A percentile compares a stretch with the other conserved stretches of the same genome.
Evolutionary conservation across 768 basidiomycete species (phyloP).

Genomic region (Hydnum rufescens): DNA sequence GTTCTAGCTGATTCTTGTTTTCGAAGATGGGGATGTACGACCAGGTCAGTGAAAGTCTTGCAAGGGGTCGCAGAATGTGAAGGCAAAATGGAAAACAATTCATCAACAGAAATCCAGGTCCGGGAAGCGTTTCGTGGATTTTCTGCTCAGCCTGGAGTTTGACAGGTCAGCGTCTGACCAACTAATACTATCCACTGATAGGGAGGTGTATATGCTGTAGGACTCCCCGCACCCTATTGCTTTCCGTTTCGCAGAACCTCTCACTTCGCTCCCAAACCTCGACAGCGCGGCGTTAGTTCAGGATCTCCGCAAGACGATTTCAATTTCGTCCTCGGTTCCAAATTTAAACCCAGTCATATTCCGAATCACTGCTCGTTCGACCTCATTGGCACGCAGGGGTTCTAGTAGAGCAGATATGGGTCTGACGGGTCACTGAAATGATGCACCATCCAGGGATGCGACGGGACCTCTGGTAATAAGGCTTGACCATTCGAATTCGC

Average conservation of each 20-base stretch:
- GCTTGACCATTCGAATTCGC: slow-evolving; percentile 79
- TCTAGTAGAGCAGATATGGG: slow-evolving; percentile 68
- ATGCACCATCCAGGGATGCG: slow-evolving; percentile 84
- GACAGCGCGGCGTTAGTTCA: slow-evolving; percentile 60
- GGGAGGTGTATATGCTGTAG: not conserved
- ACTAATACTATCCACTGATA: slow-evolving; percentile 6
- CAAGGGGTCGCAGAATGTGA: slow-evolving; percentile 31
- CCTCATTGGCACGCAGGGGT: slow-evolving; percentile 71
- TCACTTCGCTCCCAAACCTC: slow-evolving; percentile 48
- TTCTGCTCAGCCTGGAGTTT: slow-evolving; percentile 25
- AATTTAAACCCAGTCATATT: slow-evolving; percentile 97
- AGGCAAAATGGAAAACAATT: slow-evolving; percentile 38
- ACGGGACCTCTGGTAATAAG: slow-evolving; percentile 61
- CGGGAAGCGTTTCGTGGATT: slow-evolving; percentile 73
- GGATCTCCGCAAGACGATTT: slow-evolving; percentile 47
- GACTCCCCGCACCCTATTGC: slow-evolving; percentile 7
- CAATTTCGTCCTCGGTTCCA: slow-evolving; percentile 72
- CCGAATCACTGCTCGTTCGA: slow-evolving; percentile 68
- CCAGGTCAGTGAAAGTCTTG: slow-evolving; percentile 19
- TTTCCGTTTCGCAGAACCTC: slow-evolving; percentile 12
- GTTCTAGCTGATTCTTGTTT: slow-evolving; percentile 20
- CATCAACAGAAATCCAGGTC: slow-evolving; percentile 85
- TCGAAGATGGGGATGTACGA: not conserved
- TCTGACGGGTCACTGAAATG: slow-evolving; percentile 66
- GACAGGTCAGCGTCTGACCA: not conserved